Conservation (phyloP, 1,284 basidiomycete species). For the Cutaneotrichosporon dermatis region DNA sequence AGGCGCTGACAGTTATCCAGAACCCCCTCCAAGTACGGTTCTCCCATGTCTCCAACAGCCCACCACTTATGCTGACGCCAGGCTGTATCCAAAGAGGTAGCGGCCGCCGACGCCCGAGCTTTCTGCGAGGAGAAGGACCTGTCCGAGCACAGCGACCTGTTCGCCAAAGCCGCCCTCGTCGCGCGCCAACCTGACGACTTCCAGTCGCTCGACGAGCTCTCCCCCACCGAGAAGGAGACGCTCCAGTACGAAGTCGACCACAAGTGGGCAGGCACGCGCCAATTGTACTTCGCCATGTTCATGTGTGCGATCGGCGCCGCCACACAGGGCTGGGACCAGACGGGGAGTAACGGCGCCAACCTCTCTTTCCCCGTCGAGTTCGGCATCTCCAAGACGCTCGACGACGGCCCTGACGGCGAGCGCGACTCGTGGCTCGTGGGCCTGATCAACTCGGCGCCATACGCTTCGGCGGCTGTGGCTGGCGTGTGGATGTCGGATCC, state of each 20-base stretch:
- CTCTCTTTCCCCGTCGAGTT: conserved; percentile 65
- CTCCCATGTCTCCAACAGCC: not conserved
- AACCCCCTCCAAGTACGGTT: conserved; percentile 1
- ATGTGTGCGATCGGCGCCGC: conserved; percentile 40
- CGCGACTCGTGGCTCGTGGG: conserved; percentile 54
- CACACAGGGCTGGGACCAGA: conserved; percentile 43
- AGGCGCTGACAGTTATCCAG: not conserved
- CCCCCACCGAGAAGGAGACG: conserved; percentile 57
- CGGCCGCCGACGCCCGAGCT: conserved; percentile 36
- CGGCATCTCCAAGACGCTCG: conserved; percentile 49
- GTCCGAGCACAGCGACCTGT: conserved; percentile 25
- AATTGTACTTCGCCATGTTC: conserved; percentile 29
- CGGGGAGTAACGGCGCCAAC: conserved; percentile 54
- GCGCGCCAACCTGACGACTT: conserved; percentile 59
- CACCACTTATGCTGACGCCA: not conserved
- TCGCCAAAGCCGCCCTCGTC: conserved; percentile 61
- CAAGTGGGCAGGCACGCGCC: conserved; percentile 59
- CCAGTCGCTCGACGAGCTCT: conserved; percentile 54
- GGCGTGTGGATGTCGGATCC: conserved; percentile 66
- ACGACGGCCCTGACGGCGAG: not conserved
- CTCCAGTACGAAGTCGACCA: conserved; percentile 58
- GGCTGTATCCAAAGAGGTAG: not conserved
- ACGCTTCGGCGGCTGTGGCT: conserved; percentile 53
- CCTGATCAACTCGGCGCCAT: conserved; percentile 68
- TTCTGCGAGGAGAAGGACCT: not conserved